Base-by-base conservation (phyloP, 345 rosid species). In the Brassica nigra region DNA sequence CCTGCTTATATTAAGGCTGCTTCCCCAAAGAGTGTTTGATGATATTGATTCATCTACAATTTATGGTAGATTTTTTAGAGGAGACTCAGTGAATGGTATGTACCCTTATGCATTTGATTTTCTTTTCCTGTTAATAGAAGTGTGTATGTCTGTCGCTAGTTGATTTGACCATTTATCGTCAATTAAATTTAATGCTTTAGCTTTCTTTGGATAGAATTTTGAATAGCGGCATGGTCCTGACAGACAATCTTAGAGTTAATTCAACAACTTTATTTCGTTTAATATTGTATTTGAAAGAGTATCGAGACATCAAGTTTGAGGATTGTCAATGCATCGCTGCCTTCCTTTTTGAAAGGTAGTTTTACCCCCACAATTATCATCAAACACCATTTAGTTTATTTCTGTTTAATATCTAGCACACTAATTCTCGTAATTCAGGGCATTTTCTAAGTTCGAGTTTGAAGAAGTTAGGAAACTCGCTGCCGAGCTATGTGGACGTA, bases 401-500 rank as follows among this genome's bases (percentile, higher is more conserved):
- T 37, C 65, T 49, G 36, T 75, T 64, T 79, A 52, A 79, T 76
- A 18, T 76, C 33, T 73, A 59, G 42, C 1, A 49, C 84, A 30
- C 73, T 73, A 33, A 52, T 37, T 77, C 54, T 65, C 70, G 4
- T 78, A 33, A 23, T 84, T 31, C 86, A 92, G 97, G 86, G 92
- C 97, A 74, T 85, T 89, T 86, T 84, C 85, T 70, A 85, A 82
- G 78, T 85, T 74, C 29, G 97, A 94, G 71, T 90, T 85, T 84
- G 93, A 92, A 84, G 97, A 94, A 80, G 95, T 91, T 55, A 76
- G 90, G 42, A 94, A 88, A 85, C 97, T 92, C 66, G 86, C 95
- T 47, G 98, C 98, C 65, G 97, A 94, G 85, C 90, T 94, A 36
- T 94, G 90, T 86, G 98, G 98, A 16, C 98, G 97, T 73, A 83